A percentile compares a stretch with the other conserved stretches of the same genome.
Conservation (phyloP, 805 yeast species). For the Candida stauntonica region DNA sequence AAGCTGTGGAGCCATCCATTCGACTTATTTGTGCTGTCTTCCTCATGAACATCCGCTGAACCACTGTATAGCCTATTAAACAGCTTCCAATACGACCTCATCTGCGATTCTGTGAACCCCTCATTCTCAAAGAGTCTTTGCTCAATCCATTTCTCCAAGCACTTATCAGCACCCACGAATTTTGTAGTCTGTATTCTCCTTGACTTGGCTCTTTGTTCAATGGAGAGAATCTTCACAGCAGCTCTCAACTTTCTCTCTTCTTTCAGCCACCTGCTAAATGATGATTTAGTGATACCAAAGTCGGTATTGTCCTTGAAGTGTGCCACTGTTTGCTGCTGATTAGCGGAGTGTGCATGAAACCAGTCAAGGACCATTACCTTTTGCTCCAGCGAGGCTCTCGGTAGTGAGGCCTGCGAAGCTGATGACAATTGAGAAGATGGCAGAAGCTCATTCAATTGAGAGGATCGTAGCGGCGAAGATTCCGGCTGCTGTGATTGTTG, state of each 20-base stretch:
- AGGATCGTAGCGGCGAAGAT: not conserved
- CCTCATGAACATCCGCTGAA: not conserved
- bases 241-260: slow-evolving; percentile 30
- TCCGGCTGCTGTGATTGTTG: not conserved
- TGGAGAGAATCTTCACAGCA: slow-evolving; percentile 26
- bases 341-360: slow-evolving; percentile 30
- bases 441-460: not conserved
- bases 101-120: slow-evolving; percentile 27
- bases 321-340: slow-evolving; percentile 33
- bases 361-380: slow-evolving; percentile 22
- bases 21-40: slow-evolving; percentile 23
- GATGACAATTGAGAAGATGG: slow-evolving; percentile 10
- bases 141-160: slow-evolving; percentile 34
- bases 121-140: slow-evolving; percentile 31
- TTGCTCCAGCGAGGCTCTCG: slow-evolving; percentile 10
- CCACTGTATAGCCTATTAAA: slow-evolving; percentile 22
- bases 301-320: slow-evolving; percentile 29
- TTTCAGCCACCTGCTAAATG: slow-evolving; percentile 37
- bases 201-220: slow-evolving; percentile 21
- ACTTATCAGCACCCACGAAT: slow-evolving; percentile 32
- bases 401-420: slow-evolving; percentile 6
- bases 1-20: slow-evolving; percentile 41
- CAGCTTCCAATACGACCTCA: slow-evolving; percentile 28
- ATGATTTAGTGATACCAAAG: slow-evolving; percentile 36
- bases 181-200: slow-evolving; percentile 21